phyloP scores from a whole-genome alignment of 2,329 filamentous ascomycete species.

The Trichoderma sp. region DNA sequence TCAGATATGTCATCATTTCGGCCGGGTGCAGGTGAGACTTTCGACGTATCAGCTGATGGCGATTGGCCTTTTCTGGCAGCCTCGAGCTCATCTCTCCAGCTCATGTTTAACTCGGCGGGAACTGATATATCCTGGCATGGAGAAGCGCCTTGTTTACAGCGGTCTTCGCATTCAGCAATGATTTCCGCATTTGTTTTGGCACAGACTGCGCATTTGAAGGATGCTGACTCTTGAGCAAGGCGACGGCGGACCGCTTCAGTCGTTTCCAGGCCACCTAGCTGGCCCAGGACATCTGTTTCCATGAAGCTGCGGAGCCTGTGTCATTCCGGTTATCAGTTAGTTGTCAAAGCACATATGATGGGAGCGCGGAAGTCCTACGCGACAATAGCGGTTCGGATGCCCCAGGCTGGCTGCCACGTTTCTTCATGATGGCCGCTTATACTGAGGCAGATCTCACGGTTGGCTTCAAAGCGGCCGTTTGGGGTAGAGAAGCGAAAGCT shows the following conservation, averaged over 20 bases:
- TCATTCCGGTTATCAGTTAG: neutral
- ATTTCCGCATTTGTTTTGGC: constrained; percentile 70
- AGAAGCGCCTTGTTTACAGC: constrained; percentile 41
- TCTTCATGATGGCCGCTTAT: constrained; percentile 97
- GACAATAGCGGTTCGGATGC: constrained; percentile 81
- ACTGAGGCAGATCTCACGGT: constrained; percentile 92
- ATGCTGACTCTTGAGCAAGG: constrained; percentile 64
- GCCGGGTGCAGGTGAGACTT: neutral
- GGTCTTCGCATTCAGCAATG: constrained; percentile 65
- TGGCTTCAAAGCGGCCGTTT: constrained; percentile 88
- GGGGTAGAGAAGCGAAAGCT: constrained; percentile 95
- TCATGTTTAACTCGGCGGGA: constrained; percentile 59
- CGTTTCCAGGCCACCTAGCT: constrained; percentile 85
- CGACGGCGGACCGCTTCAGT: constrained; percentile 62
- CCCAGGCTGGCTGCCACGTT: constrained; percentile 98
- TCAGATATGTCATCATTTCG: constrained; percentile 39
- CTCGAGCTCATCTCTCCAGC: constrained; percentile 69
- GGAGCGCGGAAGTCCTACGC: constrained; percentile 38
- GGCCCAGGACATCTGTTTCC: constrained; percentile 83
- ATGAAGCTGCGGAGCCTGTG: constrained; percentile 75
- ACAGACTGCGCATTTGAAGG: constrained; percentile 69
- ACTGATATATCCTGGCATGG: constrained; percentile 44
- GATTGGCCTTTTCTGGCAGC: neutral
- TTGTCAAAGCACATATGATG: neutral
- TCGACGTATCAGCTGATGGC: neutral